Base-by-base conservation (phyloP, 768 basidiomycete genomes). In the Termitomyces heimii region DNA sequence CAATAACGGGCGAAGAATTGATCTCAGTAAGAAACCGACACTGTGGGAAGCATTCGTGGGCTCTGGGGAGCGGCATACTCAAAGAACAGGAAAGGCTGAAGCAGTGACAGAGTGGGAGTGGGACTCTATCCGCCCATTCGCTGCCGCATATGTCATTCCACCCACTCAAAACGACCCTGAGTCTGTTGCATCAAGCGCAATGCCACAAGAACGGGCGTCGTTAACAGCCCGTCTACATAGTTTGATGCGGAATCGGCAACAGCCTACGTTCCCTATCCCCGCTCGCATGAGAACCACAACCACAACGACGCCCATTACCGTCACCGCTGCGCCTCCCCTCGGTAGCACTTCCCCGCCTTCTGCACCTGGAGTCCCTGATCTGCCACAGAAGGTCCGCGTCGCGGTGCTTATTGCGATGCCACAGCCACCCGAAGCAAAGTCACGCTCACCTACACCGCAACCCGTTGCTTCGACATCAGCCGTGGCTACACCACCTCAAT, bases 41-140 rank as follows among this genome's bases (percentile, higher is more conserved):
- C 64, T 83, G 65, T 82, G 74, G 73, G 79, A 82, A 37, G 75
- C 77, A 9, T 75, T 72, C 35, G 58, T 78, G 4, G 74, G 70
- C 43, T 63, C 57, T 0, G 29, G 47, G 0, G 64, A 65, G 44
- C 22, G 28, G 5, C 45, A 48, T 13, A 5, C 42, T 35, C 52
- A 39, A 26, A 39, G 40, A 54, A 18, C 39, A 20, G 31, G 42
- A 22, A 32, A 52, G 29, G 20, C 51, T 5, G 51, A 54, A 13
- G 18, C 55, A 5, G 35, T 49, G 14, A 60, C 56, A 2, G 65
- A 66, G 22, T 63, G 63, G 60, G 69, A 70, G 1, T 75, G 72
- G 73, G 71, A 72, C 42, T 63, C 65, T 16, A 72, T 75, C 42
- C 68, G 66, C 40, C 73, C 73, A 0, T 65, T 73, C 46, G 67